Evolutionary conservation across 2,329 filamentous ascomycete genomes (phyloP).

Genomic region (Fusarium pseudocircinatum): DNA sequence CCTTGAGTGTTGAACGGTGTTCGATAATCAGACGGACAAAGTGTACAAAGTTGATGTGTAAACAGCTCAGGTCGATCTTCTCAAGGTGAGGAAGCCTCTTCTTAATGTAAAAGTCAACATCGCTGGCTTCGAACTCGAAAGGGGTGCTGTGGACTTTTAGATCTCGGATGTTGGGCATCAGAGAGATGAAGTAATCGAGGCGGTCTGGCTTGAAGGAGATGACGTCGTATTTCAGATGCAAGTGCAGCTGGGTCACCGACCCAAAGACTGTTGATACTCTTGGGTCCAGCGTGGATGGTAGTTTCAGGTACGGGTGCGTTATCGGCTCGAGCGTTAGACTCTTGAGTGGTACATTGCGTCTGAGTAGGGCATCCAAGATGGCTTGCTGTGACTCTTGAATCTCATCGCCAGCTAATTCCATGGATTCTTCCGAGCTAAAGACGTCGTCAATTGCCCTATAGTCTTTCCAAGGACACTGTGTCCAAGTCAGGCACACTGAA

Average conservation of each 20-base stretch:
- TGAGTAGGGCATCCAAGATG: constrained; percentile 30
- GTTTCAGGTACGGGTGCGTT: constrained; percentile 2
- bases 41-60: constrained; percentile 25
- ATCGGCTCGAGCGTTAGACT: constrained; percentile 35
- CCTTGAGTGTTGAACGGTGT: constrained; percentile 27
- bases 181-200: constrained; percentile 32
- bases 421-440: constrained; percentile 28
- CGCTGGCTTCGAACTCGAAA: not conserved
- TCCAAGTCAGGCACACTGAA: constrained; percentile 38
- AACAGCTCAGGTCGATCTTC: constrained; percentile 20
- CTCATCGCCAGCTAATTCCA: constrained; percentile 24
- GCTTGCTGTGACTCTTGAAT: constrained; percentile 28
- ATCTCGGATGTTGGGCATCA: constrained; percentile 33
- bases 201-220: constrained; percentile 18
- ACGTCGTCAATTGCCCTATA: not conserved
- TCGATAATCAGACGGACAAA: constrained; percentile 25
- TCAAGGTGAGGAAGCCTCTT: constrained; percentile 31
- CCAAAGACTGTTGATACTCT: constrained; percentile 14
- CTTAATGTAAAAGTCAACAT: constrained; percentile 29
- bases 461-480: constrained; percentile 33
- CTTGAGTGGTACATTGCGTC: constrained; percentile 22
- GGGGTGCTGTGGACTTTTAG: constrained; percentile 16
- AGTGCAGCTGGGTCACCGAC: constrained; percentile 17
- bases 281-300: constrained; percentile 9
- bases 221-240: constrained; percentile 12